Evolutionary conservation across 495 filamentous ascomycete genomes (phyloP).

Genomic region (Talaromyces adpressus): DNA sequence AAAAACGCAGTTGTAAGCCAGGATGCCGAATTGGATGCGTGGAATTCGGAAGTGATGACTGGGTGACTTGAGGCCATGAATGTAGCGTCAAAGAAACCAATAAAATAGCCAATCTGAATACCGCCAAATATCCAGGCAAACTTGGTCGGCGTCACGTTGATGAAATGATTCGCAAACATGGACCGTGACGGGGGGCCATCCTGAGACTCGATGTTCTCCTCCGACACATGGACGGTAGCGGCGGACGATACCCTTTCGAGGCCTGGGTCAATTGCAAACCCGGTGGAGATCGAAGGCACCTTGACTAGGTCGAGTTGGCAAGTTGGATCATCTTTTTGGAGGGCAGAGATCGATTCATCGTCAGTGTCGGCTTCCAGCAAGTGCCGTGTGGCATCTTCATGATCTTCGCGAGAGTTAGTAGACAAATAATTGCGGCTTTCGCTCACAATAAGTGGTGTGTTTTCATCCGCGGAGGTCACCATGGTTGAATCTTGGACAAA

Average conservation of each 20-base stretch:
- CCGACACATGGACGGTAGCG: constrained; percentile 10
- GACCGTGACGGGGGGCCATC: constrained; percentile 17
- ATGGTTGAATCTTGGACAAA: not conserved
- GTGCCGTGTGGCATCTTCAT: not conserved
- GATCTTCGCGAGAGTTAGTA: not conserved
- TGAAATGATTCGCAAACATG: constrained; percentile 25
- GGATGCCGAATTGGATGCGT: constrained; percentile 65
- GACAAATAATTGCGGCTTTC: not conserved
- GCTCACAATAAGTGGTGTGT: constrained; percentile 20
- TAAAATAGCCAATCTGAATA: constrained; percentile 39
- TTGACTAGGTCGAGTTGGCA: constrained; percentile 15
- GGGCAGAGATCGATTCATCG: not conserved
- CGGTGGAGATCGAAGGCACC: constrained; percentile 26
- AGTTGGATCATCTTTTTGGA: constrained; percentile 14
- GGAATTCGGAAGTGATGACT: constrained; percentile 73
- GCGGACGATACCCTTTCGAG: constrained; percentile 21
- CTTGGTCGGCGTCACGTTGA: constrained; percentile 34
- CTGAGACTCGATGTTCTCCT: constrained; percentile 5
- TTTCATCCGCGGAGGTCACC: constrained; percentile 12
- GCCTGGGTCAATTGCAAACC: constrained; percentile 23
- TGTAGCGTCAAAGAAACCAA: constrained; percentile 65
- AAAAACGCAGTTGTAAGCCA: constrained; percentile 78
- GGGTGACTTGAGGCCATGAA: constrained; percentile 79
- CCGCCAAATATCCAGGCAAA: constrained; percentile 51
- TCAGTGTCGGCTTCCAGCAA: not conserved